Percentiles rank a stretch among this genome's conserved stretches.
phyloP scores from a whole-genome alignment of 192 early-diverging fungal genomes.

The Umbelopsis isabellina region DNA sequence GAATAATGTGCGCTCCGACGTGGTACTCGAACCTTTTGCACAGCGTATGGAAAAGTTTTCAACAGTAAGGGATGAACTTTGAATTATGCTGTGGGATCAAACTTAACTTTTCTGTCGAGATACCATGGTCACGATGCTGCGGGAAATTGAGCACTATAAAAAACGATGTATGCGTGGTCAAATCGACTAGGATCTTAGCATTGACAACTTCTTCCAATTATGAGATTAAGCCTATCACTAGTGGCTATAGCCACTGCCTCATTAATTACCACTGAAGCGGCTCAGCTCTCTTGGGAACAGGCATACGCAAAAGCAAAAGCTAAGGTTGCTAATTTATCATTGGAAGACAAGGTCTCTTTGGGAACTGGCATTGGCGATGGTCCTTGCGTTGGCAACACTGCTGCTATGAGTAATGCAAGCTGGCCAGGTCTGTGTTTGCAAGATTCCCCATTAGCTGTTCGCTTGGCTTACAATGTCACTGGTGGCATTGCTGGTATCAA shows the following conservation, averaged over 20 bases:
- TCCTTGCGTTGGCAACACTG: constrained; percentile 55
- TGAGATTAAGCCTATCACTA: neutral
- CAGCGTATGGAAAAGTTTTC: no score
- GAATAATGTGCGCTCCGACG: no score
- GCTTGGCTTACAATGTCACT: constrained; percentile 47
- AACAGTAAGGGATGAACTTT: no score
- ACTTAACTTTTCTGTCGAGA: no score
- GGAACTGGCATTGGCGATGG: constrained; percentile 46
- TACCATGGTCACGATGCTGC: no score
- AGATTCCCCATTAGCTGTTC: constrained; percentile 46
- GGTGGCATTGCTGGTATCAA: constrained; percentile 56
- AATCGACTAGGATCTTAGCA: no score
- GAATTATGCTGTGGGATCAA: no score
- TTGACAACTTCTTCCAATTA: neutral
- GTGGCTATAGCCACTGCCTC: neutral
- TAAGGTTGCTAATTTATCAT: constrained; percentile 30
- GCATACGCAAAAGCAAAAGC: constrained; percentile 7
- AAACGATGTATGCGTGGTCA: no score
- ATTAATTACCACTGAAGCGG: neutral
- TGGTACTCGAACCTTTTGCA: no score
- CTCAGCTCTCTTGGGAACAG: neutral
- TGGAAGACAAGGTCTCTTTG: constrained; percentile 46
- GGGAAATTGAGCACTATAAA: no score
- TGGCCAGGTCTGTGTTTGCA: constrained; percentile 57
- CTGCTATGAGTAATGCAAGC: constrained; percentile 27